Evolutionary conservation across 2,329 filamentous ascomycete species (phyloP).

Genomic region (Microdochium bolleyi): DNA sequence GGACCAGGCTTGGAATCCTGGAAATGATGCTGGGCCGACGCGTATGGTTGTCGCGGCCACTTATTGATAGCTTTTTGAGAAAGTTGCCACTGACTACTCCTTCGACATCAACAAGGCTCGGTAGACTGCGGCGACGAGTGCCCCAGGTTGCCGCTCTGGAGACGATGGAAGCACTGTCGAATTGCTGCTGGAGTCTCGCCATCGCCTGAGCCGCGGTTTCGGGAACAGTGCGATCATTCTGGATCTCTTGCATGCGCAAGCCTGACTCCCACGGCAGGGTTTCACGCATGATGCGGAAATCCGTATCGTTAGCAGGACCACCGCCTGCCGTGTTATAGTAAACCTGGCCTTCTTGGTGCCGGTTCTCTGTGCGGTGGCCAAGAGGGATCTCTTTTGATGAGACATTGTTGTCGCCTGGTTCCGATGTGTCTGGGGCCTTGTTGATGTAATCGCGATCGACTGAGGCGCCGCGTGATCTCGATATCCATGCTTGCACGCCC

Average conservation of each 20-base stretch:
- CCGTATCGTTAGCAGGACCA: constrained; percentile 32
- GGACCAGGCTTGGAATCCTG: constrained; percentile 40
- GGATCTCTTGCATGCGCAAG: constrained; percentile 38
- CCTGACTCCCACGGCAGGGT: constrained; percentile 41
- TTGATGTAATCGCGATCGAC: background rate
- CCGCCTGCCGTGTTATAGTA: constrained; percentile 34
- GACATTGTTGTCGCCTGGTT: constrained; percentile 5
- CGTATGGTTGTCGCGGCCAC: constrained; percentile 22
- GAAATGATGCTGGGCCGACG: constrained; percentile 47
- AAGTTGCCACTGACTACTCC: constrained; percentile 52
- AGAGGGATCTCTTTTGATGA: constrained; percentile 31
- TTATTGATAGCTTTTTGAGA: constrained; percentile 53
- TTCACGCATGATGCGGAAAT: constrained; percentile 40
- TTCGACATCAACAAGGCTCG: constrained; percentile 50
- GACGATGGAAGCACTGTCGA: constrained; percentile 49
- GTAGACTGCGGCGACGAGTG: constrained; percentile 57
- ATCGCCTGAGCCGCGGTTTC: constrained; percentile 46
- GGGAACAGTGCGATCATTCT: constrained; percentile 31
- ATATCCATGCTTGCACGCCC: constrained; percentile 43
- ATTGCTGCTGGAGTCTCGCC: constrained; percentile 36
- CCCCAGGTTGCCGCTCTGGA: constrained; percentile 63
- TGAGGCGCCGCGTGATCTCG: constrained; percentile 18
- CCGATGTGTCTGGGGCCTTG: background rate
- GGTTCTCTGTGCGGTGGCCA: constrained; percentile 41
- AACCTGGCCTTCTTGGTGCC: constrained; percentile 36